Percentiles rank a stretch among this genome's conserved stretches.
phyloP scores from a whole-genome alignment of 257 asterid species.

The Cordia subcordata region DNA sequence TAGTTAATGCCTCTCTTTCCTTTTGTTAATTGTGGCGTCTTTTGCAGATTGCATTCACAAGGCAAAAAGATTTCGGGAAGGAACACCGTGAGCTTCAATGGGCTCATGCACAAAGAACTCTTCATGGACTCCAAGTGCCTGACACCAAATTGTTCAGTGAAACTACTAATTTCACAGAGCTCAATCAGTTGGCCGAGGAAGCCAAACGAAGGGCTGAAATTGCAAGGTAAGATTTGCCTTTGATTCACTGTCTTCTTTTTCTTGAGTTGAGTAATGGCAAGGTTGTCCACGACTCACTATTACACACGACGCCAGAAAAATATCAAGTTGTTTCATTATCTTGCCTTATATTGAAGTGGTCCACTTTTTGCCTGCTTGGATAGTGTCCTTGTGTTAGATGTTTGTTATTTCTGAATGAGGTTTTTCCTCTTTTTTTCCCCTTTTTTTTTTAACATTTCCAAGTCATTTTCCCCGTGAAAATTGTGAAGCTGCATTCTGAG shows the following conservation, averaged over 20 bases:
- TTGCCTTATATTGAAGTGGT: no score
- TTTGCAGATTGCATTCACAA: conserved; percentile 19
- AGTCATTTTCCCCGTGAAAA: conserved; percentile 27
- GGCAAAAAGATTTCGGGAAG: conserved; percentile 24
- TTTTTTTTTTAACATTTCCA: no score
- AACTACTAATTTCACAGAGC: conserved; percentile 11
- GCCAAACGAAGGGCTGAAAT: conserved; percentile 28
- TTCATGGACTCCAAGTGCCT: conserved; percentile 21
- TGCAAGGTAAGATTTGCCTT: conserved; percentile 17
- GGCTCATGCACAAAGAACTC: conserved; percentile 24
- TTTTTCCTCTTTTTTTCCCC: conserved; percentile 27
- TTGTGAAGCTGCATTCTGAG: conserved; percentile 8
- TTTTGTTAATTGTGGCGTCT: not conserved
- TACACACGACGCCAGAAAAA: no score
- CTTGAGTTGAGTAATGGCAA: not conserved
- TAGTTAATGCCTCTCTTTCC: not conserved
- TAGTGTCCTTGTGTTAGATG: no score
- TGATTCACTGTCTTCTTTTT: not conserved
- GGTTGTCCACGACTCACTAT: no score
- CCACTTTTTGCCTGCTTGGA: no score
- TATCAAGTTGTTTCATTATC: no score
- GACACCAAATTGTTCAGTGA: conserved; percentile 15
- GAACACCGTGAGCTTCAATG: conserved; percentile 24
- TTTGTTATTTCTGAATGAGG: conserved; percentile 7
- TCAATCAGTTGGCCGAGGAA: conserved; percentile 25